A percentile compares a stretch with the other conserved stretches of the same genome.
Evolutionary conservation across 768 basidiomycete genomes (phyloP).

Genomic region (Lentinula raphanica): DNA sequence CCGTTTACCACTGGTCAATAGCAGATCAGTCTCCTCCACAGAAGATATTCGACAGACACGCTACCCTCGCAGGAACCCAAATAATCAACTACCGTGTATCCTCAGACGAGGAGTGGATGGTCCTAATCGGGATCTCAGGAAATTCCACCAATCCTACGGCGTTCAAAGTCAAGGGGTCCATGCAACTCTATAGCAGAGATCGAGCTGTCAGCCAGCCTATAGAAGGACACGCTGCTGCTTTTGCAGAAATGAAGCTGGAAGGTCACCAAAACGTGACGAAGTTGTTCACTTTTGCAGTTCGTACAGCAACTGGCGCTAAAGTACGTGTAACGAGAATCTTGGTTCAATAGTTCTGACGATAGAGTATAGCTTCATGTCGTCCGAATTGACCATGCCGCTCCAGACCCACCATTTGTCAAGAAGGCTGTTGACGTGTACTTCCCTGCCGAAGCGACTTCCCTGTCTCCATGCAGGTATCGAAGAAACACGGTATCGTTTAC

Average conservation of each 20-base stretch:
- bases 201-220: constrained; percentile 95
- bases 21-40: constrained; percentile 70
- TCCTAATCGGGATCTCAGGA: constrained; percentile 90
- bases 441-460: constrained; percentile 98
- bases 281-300: constrained; percentile 90
- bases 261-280: constrained; percentile 83
- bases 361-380: constrained; percentile 84
- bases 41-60: constrained; percentile 96
- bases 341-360: background rate
- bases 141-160: constrained; percentile 89
- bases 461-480: constrained; percentile 98
- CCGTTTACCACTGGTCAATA: constrained; percentile 91
- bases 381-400: constrained; percentile 92
- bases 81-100: constrained; percentile 98
- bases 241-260: constrained; percentile 87
- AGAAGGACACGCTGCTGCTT: constrained; percentile 96
- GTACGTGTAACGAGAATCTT: constrained; percentile 37
- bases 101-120: constrained; percentile 94
- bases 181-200: constrained; percentile 94
- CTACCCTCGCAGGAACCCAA: constrained; percentile 89
- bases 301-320: constrained; percentile 97
- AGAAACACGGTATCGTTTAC: constrained; percentile 94
- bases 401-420: constrained; percentile 91
- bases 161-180: constrained; percentile 98
- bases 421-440: constrained; percentile 99